Evolutionary conservation across 495 filamentous ascomycete species (phyloP), one percentile per base, ranked within the genome.

Genomic region (Penicillium robsamsonii): DNA sequence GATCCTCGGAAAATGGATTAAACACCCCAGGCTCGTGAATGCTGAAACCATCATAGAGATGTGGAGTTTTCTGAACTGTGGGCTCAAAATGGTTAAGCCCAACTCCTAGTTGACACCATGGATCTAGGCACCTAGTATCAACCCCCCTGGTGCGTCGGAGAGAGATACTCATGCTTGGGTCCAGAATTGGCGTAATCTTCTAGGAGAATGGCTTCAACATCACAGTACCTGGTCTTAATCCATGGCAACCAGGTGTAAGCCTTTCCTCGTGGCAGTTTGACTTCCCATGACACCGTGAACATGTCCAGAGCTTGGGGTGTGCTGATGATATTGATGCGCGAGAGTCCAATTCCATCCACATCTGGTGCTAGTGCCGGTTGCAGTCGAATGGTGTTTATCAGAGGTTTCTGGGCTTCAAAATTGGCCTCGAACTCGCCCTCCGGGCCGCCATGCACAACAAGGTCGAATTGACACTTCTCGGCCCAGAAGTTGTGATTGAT

Each of bases 391-490:
- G 49, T 56, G 6, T 66, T 59, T 17, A 70, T 27, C 5, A 43
- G 31, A 4, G 25, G 43, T 1, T 46, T 22, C 6, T 55, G 37
- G 0, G 59, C 20, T 1, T 58, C 56, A 5, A 74, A 37, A 13
- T 64, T 47, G 50, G 56, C 64, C 5, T 24, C 46, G 38, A 63
- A 75, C 12, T 57, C 57, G 6, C 69, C 70, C 0, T 69, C 62
- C 17, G 74, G 74, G 0, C 72, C 74, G 12, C 73, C 73, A 30
- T 71, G 56, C 6, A 77, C 24, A 44, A 64, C 55, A 17, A 77
- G 46, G 12, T 31, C 41, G 24, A 75, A 60, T 11, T 62, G 65
- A 30, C 72, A 75, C 35, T 59, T 65, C 20, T 77, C 67, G 11
- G 70, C 58, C 61, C 65, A 73, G 44, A 77, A 67, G 40, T 58